Evolutionary conservation across 805 yeast species (phyloP).

Genomic region (Priceomyces medius): DNA sequence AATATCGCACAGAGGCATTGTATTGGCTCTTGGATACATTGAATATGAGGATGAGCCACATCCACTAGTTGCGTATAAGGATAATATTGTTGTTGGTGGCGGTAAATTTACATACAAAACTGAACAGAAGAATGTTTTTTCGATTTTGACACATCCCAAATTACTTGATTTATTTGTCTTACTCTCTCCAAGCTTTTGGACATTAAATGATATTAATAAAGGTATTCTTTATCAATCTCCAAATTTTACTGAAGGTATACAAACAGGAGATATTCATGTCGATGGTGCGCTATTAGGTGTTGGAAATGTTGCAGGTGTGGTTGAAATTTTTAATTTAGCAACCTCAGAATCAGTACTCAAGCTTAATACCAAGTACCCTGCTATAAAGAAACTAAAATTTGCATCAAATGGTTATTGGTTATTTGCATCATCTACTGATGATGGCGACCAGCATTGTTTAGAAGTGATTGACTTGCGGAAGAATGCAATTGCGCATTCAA

Average conservation of each 20-base stretch:
- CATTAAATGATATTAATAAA: slow-evolving; percentile 12
- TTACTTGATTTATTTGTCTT: slow-evolving; percentile 26
- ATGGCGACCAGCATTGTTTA: slow-evolving; percentile 19
- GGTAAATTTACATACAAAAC: slow-evolving; percentile 5
- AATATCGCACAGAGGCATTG: slow-evolving; percentile 15
- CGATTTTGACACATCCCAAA: slow-evolving; percentile 34
- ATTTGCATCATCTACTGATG: slow-evolving; percentile 28
- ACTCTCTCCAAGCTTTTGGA: slow-evolving; percentile 23
- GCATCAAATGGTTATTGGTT: slow-evolving; percentile 69
- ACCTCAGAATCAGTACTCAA: slow-evolving; percentile 26
- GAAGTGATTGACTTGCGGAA: slow-evolving; percentile 54
- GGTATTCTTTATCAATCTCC: slow-evolving; percentile 11
- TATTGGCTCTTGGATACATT: slow-evolving; percentile 13
- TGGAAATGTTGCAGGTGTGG: slow-evolving; percentile 30
- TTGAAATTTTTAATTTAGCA: slow-evolving; percentile 41
- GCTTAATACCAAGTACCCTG: slow-evolving; percentile 20
- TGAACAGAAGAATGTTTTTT: slow-evolving; percentile 13
- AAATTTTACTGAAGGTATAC: slow-evolving; percentile 10
- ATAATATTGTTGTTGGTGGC: slow-evolving; percentile 15
- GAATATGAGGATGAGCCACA: slow-evolving; percentile 9
- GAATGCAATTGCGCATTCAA: slow-evolving; percentile 21
- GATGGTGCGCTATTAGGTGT: slow-evolving; percentile 49
- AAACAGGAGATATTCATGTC: slow-evolving; percentile 39
- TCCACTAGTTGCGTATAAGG: slow-evolving; percentile 21
- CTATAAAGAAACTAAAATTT: slow-evolving; percentile 42